These are phyloP conservation scores for Dillenia turbinata DNA, from an alignment of 164 flowering plant species.

Conservation along the genomic window DNA sequence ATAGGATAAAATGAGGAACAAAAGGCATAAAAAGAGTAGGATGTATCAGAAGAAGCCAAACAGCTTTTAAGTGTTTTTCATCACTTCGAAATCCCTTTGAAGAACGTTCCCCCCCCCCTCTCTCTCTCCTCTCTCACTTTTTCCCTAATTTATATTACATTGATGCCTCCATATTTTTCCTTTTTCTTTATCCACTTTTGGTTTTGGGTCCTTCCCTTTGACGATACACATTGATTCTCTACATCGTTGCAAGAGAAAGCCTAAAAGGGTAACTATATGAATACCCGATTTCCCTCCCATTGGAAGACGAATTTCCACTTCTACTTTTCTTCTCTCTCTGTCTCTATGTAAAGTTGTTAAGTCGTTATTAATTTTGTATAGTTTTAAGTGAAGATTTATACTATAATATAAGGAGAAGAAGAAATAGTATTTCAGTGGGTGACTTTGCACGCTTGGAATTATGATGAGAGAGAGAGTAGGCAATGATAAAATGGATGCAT, in stretches of 20 bases:
- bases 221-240: slow-evolving; percentile 13
- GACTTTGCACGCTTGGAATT: slow-evolving; percentile 14
- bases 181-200: slow-evolving; percentile 4
- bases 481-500: slow-evolving; percentile 12
- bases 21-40: background rate
- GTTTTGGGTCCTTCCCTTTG: slow-evolving; percentile 17
- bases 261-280: slow-evolving; percentile 9
- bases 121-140: background rate
- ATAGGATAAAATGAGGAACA: slow-evolving; percentile 3
- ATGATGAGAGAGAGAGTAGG: background rate
- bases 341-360: background rate
- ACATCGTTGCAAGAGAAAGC: slow-evolving; percentile 42
- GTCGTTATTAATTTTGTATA: background rate
- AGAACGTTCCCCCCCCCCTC: slow-evolving; percentile 22
- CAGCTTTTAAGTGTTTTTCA: background rate
- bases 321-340: slow-evolving; percentile 8
- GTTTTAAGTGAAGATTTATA: slow-evolving; percentile 1
- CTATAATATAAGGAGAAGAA: background rate
- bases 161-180: background rate
- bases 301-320: slow-evolving; percentile 15
- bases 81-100: slow-evolving; percentile 12
- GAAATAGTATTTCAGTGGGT: background rate
- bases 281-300: slow-evolving; percentile 6
- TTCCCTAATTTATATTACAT: background rate
- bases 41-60: slow-evolving; percentile 7